Base-by-base conservation (phyloP, 225 moss, liverwort and hornwort genomes). In the Pseudisothecium myosuroides region DNA sequence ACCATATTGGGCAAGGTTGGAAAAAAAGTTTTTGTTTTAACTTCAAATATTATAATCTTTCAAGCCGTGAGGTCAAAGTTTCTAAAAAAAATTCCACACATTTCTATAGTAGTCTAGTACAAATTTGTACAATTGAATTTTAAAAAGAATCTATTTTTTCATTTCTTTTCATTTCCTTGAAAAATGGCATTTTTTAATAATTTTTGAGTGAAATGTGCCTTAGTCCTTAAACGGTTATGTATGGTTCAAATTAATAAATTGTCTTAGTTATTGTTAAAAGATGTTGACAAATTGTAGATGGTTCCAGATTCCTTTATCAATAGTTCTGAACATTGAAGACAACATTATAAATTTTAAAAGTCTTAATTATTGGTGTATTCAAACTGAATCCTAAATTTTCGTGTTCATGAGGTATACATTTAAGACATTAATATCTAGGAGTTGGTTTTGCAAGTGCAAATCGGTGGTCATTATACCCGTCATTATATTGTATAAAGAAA, bases 1-100 rank as follows among this genome's bases (percentile, higher is more conserved):
- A 27, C 5, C 1, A 43, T 31, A 0, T 29, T 2, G 0, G 1
- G 1, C 4, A 74, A 29, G 18, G 6, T 29, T 0, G 1, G 1
- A 15, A 16, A 9, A 67, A 27, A 73, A 5, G 1, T 1, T 27
- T n/a, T 13, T 41, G 2, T 72, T 43, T 2, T 18, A 74, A 29
- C 6, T 29, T 74, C 31, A 47, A 47, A 47, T 1, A 0, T 47
- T 47, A 3, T 18, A 18, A 31, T 19, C 11, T 47, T 74, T 47
- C 47, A 29, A 73, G 1, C 3, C 10, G 2, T 6, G 0, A 0
- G 5, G 0, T 45, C 1, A 14, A 26, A 26, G 41, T 71, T 71
- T 15, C 0, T 18, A 1, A 67, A n/a, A n/a, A 23, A 1, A 4
- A 7, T 17, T n/a, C 16, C 0, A n/a, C 0, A 2, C 4, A 69